A percentile compares a stretch with the other conserved stretches of the same genome.
phyloP scores from a whole-genome alignment of 2,329 filamentous ascomycete species.

The Diaporthe nobilis region DNA sequence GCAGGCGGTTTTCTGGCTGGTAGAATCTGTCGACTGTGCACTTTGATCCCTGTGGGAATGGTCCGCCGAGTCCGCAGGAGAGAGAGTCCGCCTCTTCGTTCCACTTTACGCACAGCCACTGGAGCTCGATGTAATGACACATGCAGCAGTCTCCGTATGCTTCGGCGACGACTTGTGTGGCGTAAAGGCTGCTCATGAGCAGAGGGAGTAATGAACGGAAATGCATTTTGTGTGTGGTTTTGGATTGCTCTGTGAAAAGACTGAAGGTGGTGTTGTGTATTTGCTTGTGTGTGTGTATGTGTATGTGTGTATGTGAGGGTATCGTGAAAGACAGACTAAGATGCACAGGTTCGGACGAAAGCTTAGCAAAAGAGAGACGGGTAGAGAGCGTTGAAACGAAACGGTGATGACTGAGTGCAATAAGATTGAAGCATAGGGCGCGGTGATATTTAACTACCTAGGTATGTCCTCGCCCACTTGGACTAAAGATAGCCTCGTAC shows the following conservation, averaged over 20 bases:
- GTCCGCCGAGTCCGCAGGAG: conserved; percentile 17
- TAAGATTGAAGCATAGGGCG: not conserved
- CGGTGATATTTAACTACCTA: conserved; percentile 11
- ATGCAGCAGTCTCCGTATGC: conserved; percentile 12
- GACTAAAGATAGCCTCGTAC: conserved; percentile 25
- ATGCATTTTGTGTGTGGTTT: not conserved
- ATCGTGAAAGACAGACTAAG: conserved; percentile 20
- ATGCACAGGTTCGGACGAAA: conserved; percentile 4
- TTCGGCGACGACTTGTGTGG: conserved; percentile 1
- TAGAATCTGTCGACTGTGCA: conserved; percentile 26
- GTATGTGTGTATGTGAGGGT: not conserved
- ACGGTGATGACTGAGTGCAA: not conserved
- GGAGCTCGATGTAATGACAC: conserved; percentile 8
- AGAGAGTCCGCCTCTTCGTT: conserved; percentile 4
- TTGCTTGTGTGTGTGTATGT: not conserved
- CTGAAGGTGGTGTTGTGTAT: not conserved
- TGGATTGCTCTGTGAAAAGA: not conserved
- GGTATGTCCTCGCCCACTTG: not conserved
- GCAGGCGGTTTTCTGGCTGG: conserved; percentile 13
- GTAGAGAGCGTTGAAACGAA: conserved; percentile 28
- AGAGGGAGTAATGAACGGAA: conserved; percentile 14
- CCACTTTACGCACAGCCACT: conserved; percentile 28
- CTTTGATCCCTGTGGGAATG: conserved; percentile 1
- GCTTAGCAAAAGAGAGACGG: conserved; percentile 19
- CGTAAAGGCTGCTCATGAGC: conserved; percentile 4